These are phyloP conservation scores for Penstemon barbatus DNA, from an alignment of 257 asterid species.

Conservation along the genomic window DNA sequence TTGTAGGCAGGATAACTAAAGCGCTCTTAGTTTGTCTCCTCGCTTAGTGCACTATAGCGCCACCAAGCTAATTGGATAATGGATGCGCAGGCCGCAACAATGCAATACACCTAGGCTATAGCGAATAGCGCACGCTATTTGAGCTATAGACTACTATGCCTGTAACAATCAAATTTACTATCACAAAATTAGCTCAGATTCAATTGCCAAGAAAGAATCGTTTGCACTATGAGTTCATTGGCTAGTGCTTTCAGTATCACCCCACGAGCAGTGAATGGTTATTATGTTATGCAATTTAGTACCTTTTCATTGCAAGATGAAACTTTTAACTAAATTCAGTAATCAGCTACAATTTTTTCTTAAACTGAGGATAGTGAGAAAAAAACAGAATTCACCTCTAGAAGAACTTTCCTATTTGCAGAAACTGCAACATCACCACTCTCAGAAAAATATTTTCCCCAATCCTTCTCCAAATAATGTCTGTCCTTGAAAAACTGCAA, in stretches of 20 bases:
- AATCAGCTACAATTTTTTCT: not conserved
- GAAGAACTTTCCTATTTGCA: slow-evolving; percentile 51
- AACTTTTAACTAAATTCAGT: too few relatives aligned
- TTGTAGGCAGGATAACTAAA: too few relatives aligned
- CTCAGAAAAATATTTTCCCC: slow-evolving; percentile 63
- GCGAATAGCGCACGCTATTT: too few relatives aligned
- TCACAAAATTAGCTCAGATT: too few relatives aligned
- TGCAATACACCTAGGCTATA: too few relatives aligned
- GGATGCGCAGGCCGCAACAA: too few relatives aligned
- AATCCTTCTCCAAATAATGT: slow-evolving; percentile 79
- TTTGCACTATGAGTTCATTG: slow-evolving; percentile 13
- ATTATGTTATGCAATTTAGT: not conserved
- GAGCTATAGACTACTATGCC: too few relatives aligned
- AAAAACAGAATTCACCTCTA: slow-evolving; percentile 51
- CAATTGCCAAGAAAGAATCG: not conserved
- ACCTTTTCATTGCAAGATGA: not conserved
- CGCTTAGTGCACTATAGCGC: too few relatives aligned
- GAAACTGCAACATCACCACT: slow-evolving; percentile 31
- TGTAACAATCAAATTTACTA: too few relatives aligned
- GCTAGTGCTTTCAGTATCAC: not conserved
- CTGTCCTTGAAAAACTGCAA: slow-evolving; percentile 75
- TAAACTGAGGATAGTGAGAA: not conserved
- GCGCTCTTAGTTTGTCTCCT: too few relatives aligned
- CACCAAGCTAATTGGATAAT: too few relatives aligned
- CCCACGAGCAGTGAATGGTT: not conserved